Evolutionary conservation across 148 eudicot species (phyloP).

Genomic region (Amaranthus palmeri): DNA sequence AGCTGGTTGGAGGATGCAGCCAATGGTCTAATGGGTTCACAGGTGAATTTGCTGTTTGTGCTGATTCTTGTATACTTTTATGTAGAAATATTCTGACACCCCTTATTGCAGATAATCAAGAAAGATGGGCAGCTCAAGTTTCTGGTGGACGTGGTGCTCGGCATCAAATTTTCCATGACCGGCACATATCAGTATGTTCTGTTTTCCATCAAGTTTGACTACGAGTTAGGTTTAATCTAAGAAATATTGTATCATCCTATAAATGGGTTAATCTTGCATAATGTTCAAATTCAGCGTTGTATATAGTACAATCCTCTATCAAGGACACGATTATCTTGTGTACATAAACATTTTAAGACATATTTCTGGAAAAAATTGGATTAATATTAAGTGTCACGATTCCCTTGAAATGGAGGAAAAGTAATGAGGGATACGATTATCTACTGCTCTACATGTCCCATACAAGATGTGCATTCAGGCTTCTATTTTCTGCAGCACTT

Average conservation of each 20-base stretch:
- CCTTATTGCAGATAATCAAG: slow-evolving; percentile 54
- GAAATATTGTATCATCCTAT: background rate
- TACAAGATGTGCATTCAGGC: background rate
- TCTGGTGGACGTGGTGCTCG: slow-evolving; percentile 71
- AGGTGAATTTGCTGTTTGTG: slow-evolving; percentile 38
- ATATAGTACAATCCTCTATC: too few relatives aligned
- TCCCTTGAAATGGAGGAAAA: too few relatives aligned
- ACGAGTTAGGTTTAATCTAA: background rate
- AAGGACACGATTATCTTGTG: too few relatives aligned
- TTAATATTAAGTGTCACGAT: too few relatives aligned
- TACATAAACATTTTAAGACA: too few relatives aligned
- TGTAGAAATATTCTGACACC: background rate
- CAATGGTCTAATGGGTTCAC: slow-evolving; percentile 95
- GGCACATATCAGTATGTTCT: slow-evolving; percentile 66
- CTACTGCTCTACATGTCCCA: background rate
- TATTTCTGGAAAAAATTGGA: too few relatives aligned
- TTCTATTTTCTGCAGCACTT: background rate
- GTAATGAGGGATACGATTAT: too few relatives aligned
- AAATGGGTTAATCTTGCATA: background rate
- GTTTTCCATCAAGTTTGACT: background rate
- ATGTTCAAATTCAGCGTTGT: background rate
- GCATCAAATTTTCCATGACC: slow-evolving; percentile 85
- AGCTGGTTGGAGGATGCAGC: slow-evolving; percentile 99
- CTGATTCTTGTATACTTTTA: slow-evolving; percentile 1
- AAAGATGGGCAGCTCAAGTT: slow-evolving; percentile 63